Evolutionary conservation across 2,329 filamentous ascomycete genomes (phyloP), one percentile per base, ranked within the genome.

Genomic region (Colletotrichum aenigma): DNA sequence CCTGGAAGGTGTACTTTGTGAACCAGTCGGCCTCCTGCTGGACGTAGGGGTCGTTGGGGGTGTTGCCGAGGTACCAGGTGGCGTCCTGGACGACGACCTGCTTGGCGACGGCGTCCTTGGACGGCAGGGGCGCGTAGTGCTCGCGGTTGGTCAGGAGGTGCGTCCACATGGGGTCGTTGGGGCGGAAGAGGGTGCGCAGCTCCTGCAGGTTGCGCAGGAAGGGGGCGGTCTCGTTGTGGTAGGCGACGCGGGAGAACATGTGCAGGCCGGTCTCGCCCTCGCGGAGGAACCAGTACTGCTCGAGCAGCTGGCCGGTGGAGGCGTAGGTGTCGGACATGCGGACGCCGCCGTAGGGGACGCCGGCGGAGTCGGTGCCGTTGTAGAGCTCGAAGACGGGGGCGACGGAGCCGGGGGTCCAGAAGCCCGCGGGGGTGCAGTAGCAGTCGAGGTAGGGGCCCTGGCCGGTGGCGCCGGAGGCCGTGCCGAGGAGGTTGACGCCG

Each of bases 261-360:
- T 92, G 91, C 61, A 92, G 81, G 0, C 91, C 91, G 0, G 90
- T 92, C 80, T 93, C 91, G 8, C 88, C 88, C 58, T 91, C 90
- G n/a, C 89, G 85, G 6, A 92, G 82, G 78, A 92, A 92, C 90
- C 89, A 92, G 81, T 91, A 92, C 78, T 92, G 90, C 78, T 92
- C 88, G 34, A 93, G 84, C 12, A 88, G 77, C 78, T 92, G 90
- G 6, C 90, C 89, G 0, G 90, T 91, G 0, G 86, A 84, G 1
- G 86, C 84, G 78, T 92, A 92, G 1, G 86, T 88, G 76, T 92
- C 89, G 74, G 87, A 89, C 86, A 92, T 88, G 65, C 89, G 85
- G 38, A 91, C 87, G 3, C 90, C 90, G 7, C 86, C 90, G 79
- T 91, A 92, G 10, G 84, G 78, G 0, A 85, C 87, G 4, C 87